A percentile compares a stretch with the other conserved stretches of the same genome.
phyloP scores from a whole-genome alignment of 805 yeast genomes.

The Candida suzukii region DNA sequence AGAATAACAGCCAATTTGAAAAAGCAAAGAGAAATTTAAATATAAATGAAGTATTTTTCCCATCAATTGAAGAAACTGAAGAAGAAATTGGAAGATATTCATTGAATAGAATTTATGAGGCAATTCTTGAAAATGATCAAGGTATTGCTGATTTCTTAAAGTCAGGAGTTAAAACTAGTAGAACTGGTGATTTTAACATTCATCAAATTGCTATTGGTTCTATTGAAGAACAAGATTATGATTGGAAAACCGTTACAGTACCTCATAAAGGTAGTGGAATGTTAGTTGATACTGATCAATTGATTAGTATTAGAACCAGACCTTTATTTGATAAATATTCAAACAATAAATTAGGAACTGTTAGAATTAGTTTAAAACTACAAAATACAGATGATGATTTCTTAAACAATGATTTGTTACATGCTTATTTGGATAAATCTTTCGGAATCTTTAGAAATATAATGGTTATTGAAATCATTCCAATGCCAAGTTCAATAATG shows the following conservation, averaged over 20 bases:
- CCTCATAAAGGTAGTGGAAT: background rate
- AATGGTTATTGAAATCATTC: slow-evolving; percentile 20
- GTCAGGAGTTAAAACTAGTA: slow-evolving; percentile 5
- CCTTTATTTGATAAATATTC: slow-evolving; percentile 18
- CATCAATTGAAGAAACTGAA: slow-evolving; percentile 22
- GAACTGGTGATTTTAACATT: background rate
- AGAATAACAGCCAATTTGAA: background rate
- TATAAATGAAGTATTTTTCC: slow-evolving; percentile 7
- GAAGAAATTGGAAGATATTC: slow-evolving; percentile 23
- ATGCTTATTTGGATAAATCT: slow-evolving; percentile 17
- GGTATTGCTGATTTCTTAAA: slow-evolving; percentile 20
- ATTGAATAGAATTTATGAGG: slow-evolving; percentile 21
- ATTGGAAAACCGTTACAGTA: slow-evolving; percentile 7
- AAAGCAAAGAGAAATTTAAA: background rate
- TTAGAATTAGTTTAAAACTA: slow-evolving; percentile 14
- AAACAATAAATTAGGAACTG: slow-evolving; percentile 19
- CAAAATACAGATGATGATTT: slow-evolving; percentile 3
- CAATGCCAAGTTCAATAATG: slow-evolving; percentile 8
- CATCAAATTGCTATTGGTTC: slow-evolving; percentile 10
- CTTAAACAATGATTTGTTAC: slow-evolving; percentile 8
- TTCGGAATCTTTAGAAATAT: slow-evolving; percentile 15
- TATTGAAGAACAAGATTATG: slow-evolving; percentile 22
- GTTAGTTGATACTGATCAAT: slow-evolving; percentile 1
- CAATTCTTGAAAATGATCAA: slow-evolving; percentile 23
- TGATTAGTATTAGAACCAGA: slow-evolving; percentile 22